Conservation (phyloP, 345 rosid genomes). For the Eucalyptus melliodora region DNA sequence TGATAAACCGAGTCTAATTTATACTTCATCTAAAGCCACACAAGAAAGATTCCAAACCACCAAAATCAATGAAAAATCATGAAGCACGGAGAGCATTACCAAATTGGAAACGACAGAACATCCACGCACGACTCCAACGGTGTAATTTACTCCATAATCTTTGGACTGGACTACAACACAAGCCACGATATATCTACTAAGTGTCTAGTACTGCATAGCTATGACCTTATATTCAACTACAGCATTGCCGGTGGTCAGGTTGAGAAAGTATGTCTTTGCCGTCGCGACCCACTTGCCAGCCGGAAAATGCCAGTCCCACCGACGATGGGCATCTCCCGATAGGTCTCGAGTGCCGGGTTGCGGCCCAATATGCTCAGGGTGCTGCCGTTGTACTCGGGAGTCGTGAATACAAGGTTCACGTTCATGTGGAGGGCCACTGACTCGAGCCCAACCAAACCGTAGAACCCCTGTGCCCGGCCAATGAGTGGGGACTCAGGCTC, state of each 20-base stretch:
- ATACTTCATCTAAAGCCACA: not conserved
- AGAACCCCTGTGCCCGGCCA: conserved; percentile 66
- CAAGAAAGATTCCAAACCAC: not conserved
- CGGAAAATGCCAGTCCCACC: conserved; percentile 68
- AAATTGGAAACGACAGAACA: too few relatives aligned
- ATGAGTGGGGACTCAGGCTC: not conserved
- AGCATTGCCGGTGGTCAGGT: conserved; percentile 42
- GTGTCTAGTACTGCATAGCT: conserved; percentile 19
- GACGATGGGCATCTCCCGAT: conserved; percentile 1
- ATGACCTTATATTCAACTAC: conserved; percentile 63
- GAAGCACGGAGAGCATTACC: too few relatives aligned
- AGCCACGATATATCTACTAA: not conserved
- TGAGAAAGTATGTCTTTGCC: conserved; percentile 31
- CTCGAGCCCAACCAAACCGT: not conserved
- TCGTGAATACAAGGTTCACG: conserved; percentile 33
- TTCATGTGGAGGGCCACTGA: not conserved
- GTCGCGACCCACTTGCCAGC: conserved; percentile 44
- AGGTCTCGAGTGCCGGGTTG: not conserved
- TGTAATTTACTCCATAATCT: not conserved
- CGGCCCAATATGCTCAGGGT: conserved; percentile 43
- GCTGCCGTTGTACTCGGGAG: conserved; percentile 61
- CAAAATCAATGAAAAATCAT: not conserved
- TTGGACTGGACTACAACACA: not conserved
- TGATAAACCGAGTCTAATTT: not conserved
- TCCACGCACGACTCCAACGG: not conserved